Base-by-base conservation (phyloP, 352 stramenopile species). In the Phytophthora pseudosyringae region DNA sequence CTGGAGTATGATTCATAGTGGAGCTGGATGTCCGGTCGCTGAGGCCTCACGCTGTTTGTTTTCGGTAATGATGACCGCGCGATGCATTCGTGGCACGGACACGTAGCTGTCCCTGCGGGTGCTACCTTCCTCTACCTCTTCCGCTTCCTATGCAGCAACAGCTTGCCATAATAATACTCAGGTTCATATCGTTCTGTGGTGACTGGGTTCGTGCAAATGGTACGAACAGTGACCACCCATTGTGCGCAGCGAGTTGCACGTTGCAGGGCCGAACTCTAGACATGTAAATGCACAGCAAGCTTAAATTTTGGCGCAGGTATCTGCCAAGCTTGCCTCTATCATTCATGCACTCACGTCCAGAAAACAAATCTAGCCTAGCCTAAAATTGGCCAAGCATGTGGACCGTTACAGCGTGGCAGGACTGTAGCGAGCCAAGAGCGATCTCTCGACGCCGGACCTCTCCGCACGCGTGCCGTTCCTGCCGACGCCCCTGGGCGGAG, bases 361-460 rank as follows among this genome's bases (percentile, higher is more conserved):
- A 55, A 55, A 63, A 39, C 44, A 48, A 55, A 63, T 63, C 54
- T 47, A 45, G 39, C 28, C 38, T 50, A 33, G 40, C 18, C 31
- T 35, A 32, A 62, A 40, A 49, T 40, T 26, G 46, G 18, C 16
- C 35, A 52, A 36, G 12, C 12, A 47, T 12, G 41, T 44, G 1
- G 16, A 47, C 0, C 43, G 36, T 43, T 43, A 50, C 33, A 28
- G 11, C 29, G 41, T 6, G 26, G 25, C 35, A 26, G 49, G 35
- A 11, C 15, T 15, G 3, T 44, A 44, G 47, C 29, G 49, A 61
- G 26, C 33, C 59, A 55, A 67, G 40, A 12, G 15, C 39, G 38
- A 10, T 41, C 15, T 50, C 13, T 39, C 10, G 12, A 40, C 11
- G 53, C 53, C 50, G 61, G n/a, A 60, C 33, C 40, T 70, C 55